phyloP scores from a whole-genome alignment of 139 green algal species.

The Axilococcus clingmanii region DNA sequence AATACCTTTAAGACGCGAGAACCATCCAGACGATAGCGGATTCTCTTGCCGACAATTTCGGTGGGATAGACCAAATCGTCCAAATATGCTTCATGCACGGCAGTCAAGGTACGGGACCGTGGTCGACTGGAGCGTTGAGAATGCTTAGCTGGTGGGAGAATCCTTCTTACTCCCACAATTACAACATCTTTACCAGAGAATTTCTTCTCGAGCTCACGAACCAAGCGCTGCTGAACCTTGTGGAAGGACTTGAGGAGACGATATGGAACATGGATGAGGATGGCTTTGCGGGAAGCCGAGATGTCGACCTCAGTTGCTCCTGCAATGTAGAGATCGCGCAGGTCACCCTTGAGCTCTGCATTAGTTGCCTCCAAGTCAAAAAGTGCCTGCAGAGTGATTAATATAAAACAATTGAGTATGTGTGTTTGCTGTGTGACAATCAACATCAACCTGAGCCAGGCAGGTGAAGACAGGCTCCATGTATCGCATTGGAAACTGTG shows the following conservation, averaged over 20 bases:
- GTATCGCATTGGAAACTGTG: no score
- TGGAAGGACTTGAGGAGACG: constrained; percentile 95
- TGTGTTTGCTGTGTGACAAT: no score
- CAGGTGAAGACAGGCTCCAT: no score
- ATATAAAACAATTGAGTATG: no score
- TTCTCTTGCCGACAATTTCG: constrained; percentile 98
- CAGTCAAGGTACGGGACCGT: constrained; percentile 86
- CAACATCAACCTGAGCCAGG: no score
- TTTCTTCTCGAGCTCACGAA: constrained; percentile 99
- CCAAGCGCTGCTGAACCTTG: constrained; percentile 94
- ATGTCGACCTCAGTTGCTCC: constrained; percentile 89
- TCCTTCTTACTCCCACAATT: constrained; percentile 88
- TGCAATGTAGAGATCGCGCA: constrained; percentile 97
- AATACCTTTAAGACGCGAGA: constrained; percentile 89
- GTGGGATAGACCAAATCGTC: constrained; percentile 97
- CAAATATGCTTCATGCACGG: constrained; percentile 87
- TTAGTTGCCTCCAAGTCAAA: constrained; percentile 99
- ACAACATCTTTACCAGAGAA: constrained; percentile 98
- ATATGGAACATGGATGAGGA: constrained; percentile 97
- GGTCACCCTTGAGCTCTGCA: constrained; percentile 92
- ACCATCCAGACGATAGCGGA: constrained; percentile 87
- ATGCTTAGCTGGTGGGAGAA: constrained; percentile 71
- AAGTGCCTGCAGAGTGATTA: constrained; percentile 72
- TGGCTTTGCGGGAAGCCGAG: constrained; percentile 74
- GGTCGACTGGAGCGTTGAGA: constrained; percentile 58